Percentiles rank a stretch among this genome's conserved stretches.
Evolutionary conservation across 2,329 filamentous ascomycete genomes (phyloP).

Genomic region (Aureobasidium sp.): DNA sequence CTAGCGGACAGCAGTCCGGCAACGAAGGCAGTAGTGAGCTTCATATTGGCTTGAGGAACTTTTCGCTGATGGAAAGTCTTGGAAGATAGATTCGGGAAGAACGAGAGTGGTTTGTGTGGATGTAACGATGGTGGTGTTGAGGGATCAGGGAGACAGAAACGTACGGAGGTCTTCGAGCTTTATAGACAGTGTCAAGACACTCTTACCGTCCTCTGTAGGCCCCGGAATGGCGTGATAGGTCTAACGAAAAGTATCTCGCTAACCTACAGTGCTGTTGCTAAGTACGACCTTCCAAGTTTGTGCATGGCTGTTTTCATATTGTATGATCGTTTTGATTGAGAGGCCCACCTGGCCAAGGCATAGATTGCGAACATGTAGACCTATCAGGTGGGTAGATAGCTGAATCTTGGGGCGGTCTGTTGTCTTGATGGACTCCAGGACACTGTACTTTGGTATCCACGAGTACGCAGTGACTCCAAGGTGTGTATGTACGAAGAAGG

Average conservation of each 20-base stretch:
- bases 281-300: conserved; percentile 4
- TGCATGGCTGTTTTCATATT: not conserved
- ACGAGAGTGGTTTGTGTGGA: not conserved
- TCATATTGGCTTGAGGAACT: conserved; percentile 33
- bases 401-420: not conserved
- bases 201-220: too few species aligned
- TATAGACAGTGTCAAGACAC: not conserved
- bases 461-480: not conserved
- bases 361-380: not conserved
- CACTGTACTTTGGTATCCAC: not conserved
- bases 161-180: not conserved
- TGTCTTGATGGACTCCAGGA: not conserved
- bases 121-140: not conserved
- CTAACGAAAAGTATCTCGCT: not conserved
- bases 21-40: conserved; percentile 35
- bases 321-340: not conserved
- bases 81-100: not conserved
- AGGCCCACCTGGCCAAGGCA: not conserved
- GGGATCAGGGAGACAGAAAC: not conserved
- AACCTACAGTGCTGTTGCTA: not conserved
- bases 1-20: conserved; percentile 33
- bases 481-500: not conserved
- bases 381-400: not conserved
- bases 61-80: not conserved
- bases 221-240: not conserved